Conservation (phyloP, 2,329 filamentous ascomycete genomes). For the Xylaria arbuscula region DNA sequence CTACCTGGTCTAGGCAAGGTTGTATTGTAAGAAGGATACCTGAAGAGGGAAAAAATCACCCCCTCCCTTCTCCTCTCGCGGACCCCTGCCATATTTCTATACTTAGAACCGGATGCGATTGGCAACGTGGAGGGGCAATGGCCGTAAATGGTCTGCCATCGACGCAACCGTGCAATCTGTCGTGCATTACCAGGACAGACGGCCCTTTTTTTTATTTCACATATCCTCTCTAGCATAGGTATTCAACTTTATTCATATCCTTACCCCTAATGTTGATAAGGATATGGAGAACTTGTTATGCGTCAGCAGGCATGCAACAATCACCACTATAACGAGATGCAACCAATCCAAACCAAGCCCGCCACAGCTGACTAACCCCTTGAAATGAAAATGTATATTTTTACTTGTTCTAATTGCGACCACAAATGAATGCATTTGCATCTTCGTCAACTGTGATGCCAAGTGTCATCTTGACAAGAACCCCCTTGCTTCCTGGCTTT, state of each 20-base stretch:
- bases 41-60: constrained; percentile 14
- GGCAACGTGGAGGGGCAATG: constrained; percentile 25
- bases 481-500: constrained; percentile 26
- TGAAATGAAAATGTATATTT: neutral
- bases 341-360: constrained; percentile 1
- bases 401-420: neutral
- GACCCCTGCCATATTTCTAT: constrained; percentile 33
- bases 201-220: constrained; percentile 2
- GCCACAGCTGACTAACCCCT: constrained; percentile 7
- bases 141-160: constrained; percentile 27
- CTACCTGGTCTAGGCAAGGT: constrained; percentile 12
- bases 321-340: neutral
- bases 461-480: constrained; percentile 6
- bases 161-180: constrained; percentile 30
- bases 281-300: neutral
- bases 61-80: constrained; percentile 1
- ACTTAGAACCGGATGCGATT: constrained; percentile 29
- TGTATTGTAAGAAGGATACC: constrained; percentile 20
- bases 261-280: constrained; percentile 16
- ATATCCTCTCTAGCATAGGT: neutral
- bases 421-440: neutral
- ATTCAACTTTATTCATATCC: constrained; percentile 1
- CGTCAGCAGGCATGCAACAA: constrained; percentile 9
- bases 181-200: constrained; percentile 28
- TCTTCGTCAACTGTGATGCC: neutral